phyloP scores from a whole-genome alignment of 139 green algal genomes.

The Cymbomonas tetramitiformis region DNA sequence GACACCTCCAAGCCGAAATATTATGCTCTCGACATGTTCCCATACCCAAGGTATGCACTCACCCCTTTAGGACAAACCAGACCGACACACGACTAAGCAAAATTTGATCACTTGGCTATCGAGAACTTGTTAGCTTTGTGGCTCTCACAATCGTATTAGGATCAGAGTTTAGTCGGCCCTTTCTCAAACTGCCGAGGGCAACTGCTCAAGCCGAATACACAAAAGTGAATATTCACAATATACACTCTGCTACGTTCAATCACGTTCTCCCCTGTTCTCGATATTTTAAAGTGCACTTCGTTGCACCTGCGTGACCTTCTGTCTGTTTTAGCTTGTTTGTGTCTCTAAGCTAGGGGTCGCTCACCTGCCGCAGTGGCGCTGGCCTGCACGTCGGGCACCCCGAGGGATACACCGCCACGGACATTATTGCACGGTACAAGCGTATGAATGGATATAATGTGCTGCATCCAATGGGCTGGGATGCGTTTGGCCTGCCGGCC shows the following conservation, averaged over 20 bases:
- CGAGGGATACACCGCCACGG: slow-evolving; percentile 48
- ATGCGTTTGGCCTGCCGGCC: slow-evolving; percentile 91
- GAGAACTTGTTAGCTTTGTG: too few species aligned
- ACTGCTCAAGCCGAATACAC: too few species aligned
- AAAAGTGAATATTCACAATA: too few species aligned
- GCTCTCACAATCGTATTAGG: too few species aligned
- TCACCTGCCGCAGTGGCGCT: slow-evolving; percentile 25
- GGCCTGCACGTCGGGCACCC: slow-evolving; percentile 44
- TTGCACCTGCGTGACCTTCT: slow-evolving; percentile 1
- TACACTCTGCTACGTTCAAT: slow-evolving; percentile 6
- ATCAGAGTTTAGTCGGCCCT: too few species aligned
- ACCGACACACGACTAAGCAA: too few species aligned
- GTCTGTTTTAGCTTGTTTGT: slow-evolving; percentile 9
- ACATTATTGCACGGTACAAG: slow-evolving; percentile 94
- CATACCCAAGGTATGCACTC: slow-evolving; percentile 74
- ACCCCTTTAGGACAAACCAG: too few species aligned
- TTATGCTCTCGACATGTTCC: slow-evolving; percentile 99
- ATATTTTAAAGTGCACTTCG: slow-evolving; percentile 13
- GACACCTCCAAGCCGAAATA: slow-evolving; percentile 92
- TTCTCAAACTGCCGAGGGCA: too few species aligned
- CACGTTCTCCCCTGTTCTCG: not conserved
- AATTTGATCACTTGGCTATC: too few species aligned
- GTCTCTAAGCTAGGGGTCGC: not conserved
- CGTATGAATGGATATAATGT: slow-evolving; percentile 89
- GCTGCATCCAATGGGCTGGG: slow-evolving; percentile 97